These are phyloP conservation scores for Solioccasus polychromus DNA, from an alignment of 768 basidiomycete species.

Conservation along the genomic window DNA sequence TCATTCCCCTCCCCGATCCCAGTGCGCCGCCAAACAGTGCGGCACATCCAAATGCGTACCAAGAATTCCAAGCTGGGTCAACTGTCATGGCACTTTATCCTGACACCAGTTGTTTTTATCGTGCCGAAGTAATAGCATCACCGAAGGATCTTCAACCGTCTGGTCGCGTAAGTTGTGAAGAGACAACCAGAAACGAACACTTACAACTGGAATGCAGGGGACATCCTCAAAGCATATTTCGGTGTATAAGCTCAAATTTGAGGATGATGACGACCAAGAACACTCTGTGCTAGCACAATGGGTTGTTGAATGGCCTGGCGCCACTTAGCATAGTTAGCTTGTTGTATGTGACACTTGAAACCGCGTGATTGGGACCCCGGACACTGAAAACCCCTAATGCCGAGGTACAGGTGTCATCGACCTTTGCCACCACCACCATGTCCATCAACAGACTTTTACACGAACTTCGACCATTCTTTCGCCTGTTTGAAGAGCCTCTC, in stretches of 20 bases:
- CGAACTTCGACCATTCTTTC: constrained; percentile 74
- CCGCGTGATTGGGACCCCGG: constrained; percentile 13
- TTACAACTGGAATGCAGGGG: constrained; percentile 14
- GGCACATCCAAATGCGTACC: constrained; percentile 66
- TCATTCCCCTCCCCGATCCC: constrained; percentile 81
- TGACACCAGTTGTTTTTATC: constrained; percentile 89
- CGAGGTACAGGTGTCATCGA: constrained; percentile 12
- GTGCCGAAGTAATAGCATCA: constrained; percentile 76
- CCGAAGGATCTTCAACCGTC: constrained; percentile 44
- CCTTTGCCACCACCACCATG: constrained; percentile 38
- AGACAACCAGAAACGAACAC: constrained; percentile 4
- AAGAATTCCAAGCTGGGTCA: constrained; percentile 66
- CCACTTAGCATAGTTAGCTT: neutral
- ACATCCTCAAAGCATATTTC: constrained; percentile 48
- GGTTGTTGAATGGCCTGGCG: constrained; percentile 79
- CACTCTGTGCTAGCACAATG: constrained; percentile 72
- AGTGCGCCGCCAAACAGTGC: constrained; percentile 53
- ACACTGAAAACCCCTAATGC: constrained; percentile 7
- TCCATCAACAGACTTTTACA: constrained; percentile 64
- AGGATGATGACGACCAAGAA: constrained; percentile 85
- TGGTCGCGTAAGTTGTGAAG: constrained; percentile 35
- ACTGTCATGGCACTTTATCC: constrained; percentile 88
- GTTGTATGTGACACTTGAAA: neutral
- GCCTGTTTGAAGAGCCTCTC: constrained; percentile 72
- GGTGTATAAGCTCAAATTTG: constrained; percentile 79